Evolutionary conservation across 202 grass and related monocot species (phyloP), one percentile per base, ranked within the genome.

Genomic region (Saccharum hybrid): DNA sequence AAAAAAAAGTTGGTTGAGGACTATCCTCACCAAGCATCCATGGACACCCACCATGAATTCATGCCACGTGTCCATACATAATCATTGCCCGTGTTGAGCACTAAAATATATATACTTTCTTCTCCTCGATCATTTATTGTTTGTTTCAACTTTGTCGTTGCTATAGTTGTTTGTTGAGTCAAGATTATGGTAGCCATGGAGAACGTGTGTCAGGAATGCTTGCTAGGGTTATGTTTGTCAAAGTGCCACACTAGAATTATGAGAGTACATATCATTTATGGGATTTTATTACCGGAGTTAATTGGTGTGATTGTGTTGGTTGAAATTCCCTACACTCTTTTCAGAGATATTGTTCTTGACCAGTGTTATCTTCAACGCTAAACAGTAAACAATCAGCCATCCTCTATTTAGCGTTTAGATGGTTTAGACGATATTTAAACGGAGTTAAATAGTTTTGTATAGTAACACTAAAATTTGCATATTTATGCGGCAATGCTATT

Each of bases 191-290:
- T 74, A 90, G 89, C 63, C 87, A 93, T 87, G 92, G 96, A 62
- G 92, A 98, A 70, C 92, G 89, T 61, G 96, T 98, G 96, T 98
- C 46, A 91, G 89, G 90, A 98, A 83, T 93, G 92, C 96, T 76
- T 98, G 96, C 77, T 95, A 91, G 92, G 96, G 96, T 76, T 98
- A 95, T 83, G 91, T 98, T 86, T 98, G 92, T 87, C 96, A 95
- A 91, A 98, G 89, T 82, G 96, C 91, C 11, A 98, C 92, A 45
- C 68, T 91, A 41, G 96, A 98, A 71, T 68, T 98, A 74, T 87
- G 93, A 82, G 92, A 95, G 82, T 92, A 69, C 72, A 45, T 10
- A 79, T 42, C 18, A 34, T 56, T 11, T 30, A 11, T 5, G 13
- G 15, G 7, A 14, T 38, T 39, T 81, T 77, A 40, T 40, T 40